Base-by-base conservation (phyloP, 169 alveolate genomes). In the Babesia ovata region DNA sequence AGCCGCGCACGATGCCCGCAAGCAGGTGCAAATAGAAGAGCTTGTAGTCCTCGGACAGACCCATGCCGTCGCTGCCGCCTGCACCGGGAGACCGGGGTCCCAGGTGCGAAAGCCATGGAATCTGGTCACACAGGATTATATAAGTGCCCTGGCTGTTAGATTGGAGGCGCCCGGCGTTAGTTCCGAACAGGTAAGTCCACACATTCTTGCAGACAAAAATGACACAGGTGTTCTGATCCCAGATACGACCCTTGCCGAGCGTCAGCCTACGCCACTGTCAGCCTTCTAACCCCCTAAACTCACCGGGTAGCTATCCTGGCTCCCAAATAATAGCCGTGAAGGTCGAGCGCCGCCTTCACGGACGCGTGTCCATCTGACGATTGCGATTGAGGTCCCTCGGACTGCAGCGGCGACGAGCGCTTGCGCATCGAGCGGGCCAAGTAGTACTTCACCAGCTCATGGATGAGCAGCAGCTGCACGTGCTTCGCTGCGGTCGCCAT, bases 131-230 rank as follows among this genome's bases (percentile, higher is more conserved):
- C 29, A 74, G 49, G 19, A 83, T 62, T 14, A 83, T 58, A 42
- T 83, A 83, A 7, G 56, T 61, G 39, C 74, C 90, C 67, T 83
- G 85, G 74, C 90, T 67, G 69, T 83, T 83, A 0, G 90, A 73
- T 45, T 83, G 90, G 24, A 83, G 82, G 17, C 86, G 52, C 10
- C 67, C 49, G 33, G 86, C 90, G 52, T 83, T 75, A 7, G n/a
- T 62, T 13, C 86, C 86, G 54, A 83, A 83, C 42, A 83, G 58
- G 60, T 74, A 83, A 16, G 66, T 63, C 85, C 90, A 83, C 39
- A 83, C 58, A 44, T 83, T 49, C 60, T 78, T 56, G 81, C 90
- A 83, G 24, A 83, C 62, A 44, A 83, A 83, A 9, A 83, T 59
- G 69, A 83, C 71, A 24, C 90, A 73, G 57, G 63, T 75, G 52